These are phyloP conservation scores for Lepidium aucheri DNA, from an alignment of 345 rosid species.

Conservation along the genomic window DNA sequence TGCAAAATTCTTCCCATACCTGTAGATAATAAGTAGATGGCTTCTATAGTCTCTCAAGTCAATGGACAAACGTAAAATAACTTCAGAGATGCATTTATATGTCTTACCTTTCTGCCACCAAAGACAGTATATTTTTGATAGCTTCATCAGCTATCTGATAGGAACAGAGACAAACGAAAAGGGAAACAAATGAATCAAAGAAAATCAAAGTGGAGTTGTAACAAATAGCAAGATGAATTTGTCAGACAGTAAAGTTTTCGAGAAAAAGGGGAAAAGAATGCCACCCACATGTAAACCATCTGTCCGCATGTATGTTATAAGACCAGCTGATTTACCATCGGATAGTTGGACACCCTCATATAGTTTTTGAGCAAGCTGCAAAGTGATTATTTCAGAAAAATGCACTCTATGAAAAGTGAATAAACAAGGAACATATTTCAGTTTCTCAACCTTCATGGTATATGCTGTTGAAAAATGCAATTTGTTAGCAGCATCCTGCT, in stretches of 20 bases:
- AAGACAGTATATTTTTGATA: constrained; percentile 56
- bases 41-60: not conserved
- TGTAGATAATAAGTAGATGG: constrained; percentile 26
- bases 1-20: constrained; percentile 66
- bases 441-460: constrained; percentile 78
- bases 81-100: not conserved
- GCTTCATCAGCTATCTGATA: constrained; percentile 88
- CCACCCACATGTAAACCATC: constrained; percentile 94
- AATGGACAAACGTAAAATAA: not conserved
- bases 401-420: constrained; percentile 1
- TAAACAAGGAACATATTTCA: not conserved
- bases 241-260: not conserved
- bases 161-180: constrained; percentile 12
- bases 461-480: constrained; percentile 59
- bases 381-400: constrained; percentile 13
- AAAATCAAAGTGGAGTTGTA: not conserved
- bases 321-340: constrained; percentile 66
- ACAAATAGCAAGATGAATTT: constrained; percentile 10
- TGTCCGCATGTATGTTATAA: constrained; percentile 92
- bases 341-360: constrained; percentile 84
- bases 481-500: constrained; percentile 96
- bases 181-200: constrained; percentile 1
- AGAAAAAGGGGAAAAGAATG: not conserved
- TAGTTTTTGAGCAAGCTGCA: constrained; percentile 94
- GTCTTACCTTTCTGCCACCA: constrained; percentile 64